Evolutionary conservation across 805 yeast species (phyloP).

Genomic region (Metschnikowia cerradonensis): DNA sequence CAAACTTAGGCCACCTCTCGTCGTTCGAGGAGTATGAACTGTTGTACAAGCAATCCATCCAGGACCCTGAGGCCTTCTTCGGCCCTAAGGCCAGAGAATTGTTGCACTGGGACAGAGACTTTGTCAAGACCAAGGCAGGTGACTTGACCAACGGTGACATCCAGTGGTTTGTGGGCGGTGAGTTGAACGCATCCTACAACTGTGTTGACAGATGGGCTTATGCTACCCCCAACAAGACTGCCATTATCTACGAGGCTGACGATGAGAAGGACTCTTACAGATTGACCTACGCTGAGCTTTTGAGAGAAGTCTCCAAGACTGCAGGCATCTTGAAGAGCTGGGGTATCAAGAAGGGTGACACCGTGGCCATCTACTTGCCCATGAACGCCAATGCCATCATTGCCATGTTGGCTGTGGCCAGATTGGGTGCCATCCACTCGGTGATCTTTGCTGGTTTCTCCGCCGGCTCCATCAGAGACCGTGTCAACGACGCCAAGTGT

Average conservation of each 20-base stretch:
- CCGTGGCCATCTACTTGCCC: conserved; percentile 82
- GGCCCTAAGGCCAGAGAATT: conserved; percentile 48
- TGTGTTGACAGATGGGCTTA: conserved; percentile 82
- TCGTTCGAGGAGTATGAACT: conserved; percentile 62
- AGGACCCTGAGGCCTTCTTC: conserved; percentile 51
- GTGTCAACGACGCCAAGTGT: conserved; percentile 69
- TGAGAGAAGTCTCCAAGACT: conserved; percentile 64
- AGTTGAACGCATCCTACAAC: conserved; percentile 75
- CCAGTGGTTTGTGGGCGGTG: conserved; percentile 78
- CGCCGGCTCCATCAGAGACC: conserved; percentile 64
- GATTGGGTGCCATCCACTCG: conserved; percentile 82
- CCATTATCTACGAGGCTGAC: conserved; percentile 79
- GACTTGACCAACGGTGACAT: conserved; percentile 46
- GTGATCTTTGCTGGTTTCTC: conserved; percentile 85
- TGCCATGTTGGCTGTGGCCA: conserved; percentile 69
- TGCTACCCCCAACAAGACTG: conserved; percentile 64
- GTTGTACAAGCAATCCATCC: conserved; percentile 53
- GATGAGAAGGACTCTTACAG: conserved; percentile 61
- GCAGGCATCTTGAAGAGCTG: conserved; percentile 63
- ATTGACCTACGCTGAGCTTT: conserved; percentile 67
- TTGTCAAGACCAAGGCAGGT: conserved; percentile 43
- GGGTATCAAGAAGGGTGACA: conserved; percentile 78
- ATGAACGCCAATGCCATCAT: conserved; percentile 80
- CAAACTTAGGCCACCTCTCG: conserved; percentile 55
- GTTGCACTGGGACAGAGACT: conserved; percentile 52